These are phyloP conservation scores for Akanthomyces lecanii DNA, from an alignment of 2,329 filamentous ascomycete genomes.

Conservation along the genomic window DNA sequence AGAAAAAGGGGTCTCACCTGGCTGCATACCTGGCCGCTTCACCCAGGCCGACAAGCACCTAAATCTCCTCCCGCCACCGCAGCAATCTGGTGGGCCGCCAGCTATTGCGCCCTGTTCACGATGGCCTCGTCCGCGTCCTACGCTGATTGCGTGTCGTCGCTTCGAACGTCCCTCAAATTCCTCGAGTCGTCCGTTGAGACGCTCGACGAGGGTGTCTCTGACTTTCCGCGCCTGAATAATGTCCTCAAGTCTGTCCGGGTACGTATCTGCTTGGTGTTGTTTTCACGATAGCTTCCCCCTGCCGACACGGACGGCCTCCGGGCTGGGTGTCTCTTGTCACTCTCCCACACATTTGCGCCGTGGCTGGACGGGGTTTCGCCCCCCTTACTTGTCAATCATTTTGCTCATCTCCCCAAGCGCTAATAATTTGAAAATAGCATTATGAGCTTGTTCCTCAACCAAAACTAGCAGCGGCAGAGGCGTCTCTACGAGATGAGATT, in stretches of 20 bases:
- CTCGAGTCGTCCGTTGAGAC: constrained; percentile 58
- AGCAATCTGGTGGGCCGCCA: constrained; percentile 10
- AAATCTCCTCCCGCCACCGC: constrained; percentile 13
- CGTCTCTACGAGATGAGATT: constrained; percentile 81
- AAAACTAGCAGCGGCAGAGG: constrained; percentile 75
- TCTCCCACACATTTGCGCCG: not conserved
- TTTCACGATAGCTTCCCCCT: constrained; percentile 14
- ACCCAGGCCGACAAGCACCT: not conserved
- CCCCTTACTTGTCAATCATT: not conserved
- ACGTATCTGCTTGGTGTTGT: constrained; percentile 24
- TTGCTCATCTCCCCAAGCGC: not conserved
- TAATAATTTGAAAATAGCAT: constrained; percentile 52
- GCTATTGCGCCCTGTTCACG: constrained; percentile 17
- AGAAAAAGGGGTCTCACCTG: not conserved
- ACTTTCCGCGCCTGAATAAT: constrained; percentile 52
- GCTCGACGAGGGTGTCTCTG: constrained; percentile 51
- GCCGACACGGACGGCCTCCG: not conserved
- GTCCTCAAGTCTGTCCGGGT: constrained; percentile 57
- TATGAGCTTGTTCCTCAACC: constrained; percentile 89
- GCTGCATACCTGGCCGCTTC: not conserved
- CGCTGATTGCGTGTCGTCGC: constrained; percentile 55
- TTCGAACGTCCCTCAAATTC: constrained; percentile 56
- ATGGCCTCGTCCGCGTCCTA: constrained; percentile 37
- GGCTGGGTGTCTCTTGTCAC: not conserved
- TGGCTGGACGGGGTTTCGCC: not conserved